phyloP scores from a whole-genome alignment of 768 basidiomycete species.

The Amylocystis lapponica region DNA sequence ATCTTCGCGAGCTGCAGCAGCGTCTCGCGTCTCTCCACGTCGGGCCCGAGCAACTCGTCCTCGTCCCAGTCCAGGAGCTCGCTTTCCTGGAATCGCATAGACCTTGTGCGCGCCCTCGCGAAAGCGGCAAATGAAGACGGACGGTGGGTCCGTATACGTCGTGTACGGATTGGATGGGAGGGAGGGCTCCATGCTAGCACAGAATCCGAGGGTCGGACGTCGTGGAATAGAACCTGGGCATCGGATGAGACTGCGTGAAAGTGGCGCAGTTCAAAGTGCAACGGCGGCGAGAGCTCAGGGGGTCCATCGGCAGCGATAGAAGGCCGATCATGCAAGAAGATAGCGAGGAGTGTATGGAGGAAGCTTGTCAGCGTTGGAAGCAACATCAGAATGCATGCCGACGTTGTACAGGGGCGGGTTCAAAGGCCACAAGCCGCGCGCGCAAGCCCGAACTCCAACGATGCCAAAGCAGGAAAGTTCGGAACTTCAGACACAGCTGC shows the following conservation, averaged over 20 bases:
- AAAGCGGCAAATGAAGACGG: slow-evolving; percentile 42
- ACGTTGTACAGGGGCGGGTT: background rate
- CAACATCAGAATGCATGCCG: slow-evolving; percentile 11
- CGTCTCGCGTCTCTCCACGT: slow-evolving; percentile 70
- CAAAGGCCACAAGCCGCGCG: too few species aligned
- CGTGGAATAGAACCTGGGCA: slow-evolving; percentile 54
- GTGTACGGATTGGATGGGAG: slow-evolving; percentile 37
- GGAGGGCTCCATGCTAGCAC: slow-evolving; percentile 13
- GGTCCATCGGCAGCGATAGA: background rate
- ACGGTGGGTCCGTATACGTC: slow-evolving; percentile 34
- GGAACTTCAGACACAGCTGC: too few species aligned
- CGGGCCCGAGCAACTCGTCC: slow-evolving; percentile 65
- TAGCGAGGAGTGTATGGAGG: slow-evolving; percentile 7
- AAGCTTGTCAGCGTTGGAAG: slow-evolving; percentile 14
- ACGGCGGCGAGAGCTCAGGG: too few species aligned
- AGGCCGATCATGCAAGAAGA: slow-evolving; percentile 2
- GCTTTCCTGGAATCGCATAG: slow-evolving; percentile 28
- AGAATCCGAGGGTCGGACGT: slow-evolving; percentile 31
- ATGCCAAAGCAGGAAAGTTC: too few species aligned
- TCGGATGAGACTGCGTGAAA: slow-evolving; percentile 53
- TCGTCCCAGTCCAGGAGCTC: slow-evolving; percentile 63
- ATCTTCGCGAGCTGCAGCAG: slow-evolving; percentile 87
- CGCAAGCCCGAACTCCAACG: too few species aligned
- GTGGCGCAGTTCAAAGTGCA: slow-evolving; percentile 66
- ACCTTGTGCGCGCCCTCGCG: slow-evolving; percentile 31